These are phyloP conservation scores for Hirsutella minnesotensis DNA, from an alignment of 2,329 filamentous ascomycete species.

Conservation along the genomic window DNA sequence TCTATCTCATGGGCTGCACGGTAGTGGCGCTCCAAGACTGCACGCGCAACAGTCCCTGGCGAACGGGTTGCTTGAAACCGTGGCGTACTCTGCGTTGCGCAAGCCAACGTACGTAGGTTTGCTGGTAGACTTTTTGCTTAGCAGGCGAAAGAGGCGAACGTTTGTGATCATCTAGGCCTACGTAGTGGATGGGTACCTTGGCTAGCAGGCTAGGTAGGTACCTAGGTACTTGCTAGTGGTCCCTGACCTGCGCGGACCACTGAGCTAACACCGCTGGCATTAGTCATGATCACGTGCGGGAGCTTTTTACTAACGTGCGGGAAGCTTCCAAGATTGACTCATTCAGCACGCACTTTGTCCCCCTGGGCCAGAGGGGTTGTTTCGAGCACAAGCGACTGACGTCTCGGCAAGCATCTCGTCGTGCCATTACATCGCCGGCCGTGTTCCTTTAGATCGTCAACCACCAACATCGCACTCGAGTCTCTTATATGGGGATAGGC, in stretches of 20 bases:
- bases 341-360: background rate
- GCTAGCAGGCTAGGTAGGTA: too few species aligned
- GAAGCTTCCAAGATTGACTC: background rate
- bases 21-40: constrained; percentile 9
- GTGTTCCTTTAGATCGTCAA: too few species aligned
- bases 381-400: too few species aligned
- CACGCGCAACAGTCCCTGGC: constrained; percentile 1
- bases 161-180: background rate
- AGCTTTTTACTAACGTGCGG: background rate
- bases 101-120: background rate
- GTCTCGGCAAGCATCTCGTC: too few species aligned
- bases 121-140: background rate
- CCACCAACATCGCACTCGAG: too few species aligned
- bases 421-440: too few species aligned
- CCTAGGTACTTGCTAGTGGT: background rate
- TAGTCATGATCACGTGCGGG: constrained; percentile 17
- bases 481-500: too few species aligned
- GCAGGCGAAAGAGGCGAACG: background rate
- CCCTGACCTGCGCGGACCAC: background rate
- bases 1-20: constrained; percentile 21
- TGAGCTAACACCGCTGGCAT: constrained; percentile 16
- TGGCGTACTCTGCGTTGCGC: background rate
- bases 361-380: too few species aligned
- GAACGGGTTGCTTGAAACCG: background rate
- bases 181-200: too few species aligned